Evolutionary conservation across 805 yeast genomes (phyloP), one percentile per base, ranked within the genome.

Genomic region (Geotrichum ghanense): DNA sequence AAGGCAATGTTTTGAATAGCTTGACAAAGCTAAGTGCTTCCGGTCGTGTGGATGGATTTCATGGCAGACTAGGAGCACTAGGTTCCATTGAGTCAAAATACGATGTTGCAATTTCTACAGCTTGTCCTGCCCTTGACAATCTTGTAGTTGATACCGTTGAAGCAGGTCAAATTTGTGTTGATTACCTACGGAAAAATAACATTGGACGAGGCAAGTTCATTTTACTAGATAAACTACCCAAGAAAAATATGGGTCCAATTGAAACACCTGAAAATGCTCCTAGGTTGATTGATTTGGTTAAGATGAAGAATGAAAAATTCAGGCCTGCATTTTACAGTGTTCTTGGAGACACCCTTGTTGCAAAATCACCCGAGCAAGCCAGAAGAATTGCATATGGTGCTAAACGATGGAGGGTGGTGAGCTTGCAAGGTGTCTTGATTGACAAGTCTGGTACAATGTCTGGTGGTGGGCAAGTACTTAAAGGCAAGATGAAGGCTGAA

Each of bases 371-470:
- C 51, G 73, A 72, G 25, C 87, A 83, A 56, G 99, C 98, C 1
- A 83, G 86, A 52, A 67, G 73, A 37, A 92, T 90, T 24, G 97
- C 98, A 0, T 90, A 82, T 66, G 92, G 95, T 1, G 69, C 71
- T 16, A 78, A 71, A 54, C 70, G 97, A 56, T 84, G 77, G 73
- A 75, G 95, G 55, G 97, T 90, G 21, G 97, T 94, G 0, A 88
- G 97, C 0, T 62, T 88, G 6, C 95, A 85, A 61, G 99, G 99
- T 21, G 83, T 87, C 55, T 68, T 92, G 20, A 90, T 92, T 48
- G 97, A 89, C 56, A 78, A 81, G 14, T 83, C 95, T 1, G 99
- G 99, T 63, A 85, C 97, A 1, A 80, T 94, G 81, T 79, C 95
- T 42, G 99, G 99, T 56, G 99, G 99, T 65, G 98, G 97, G 45